Conservation (phyloP, 768 basidiomycete genomes). For the Termitomyces sp. region DNA sequence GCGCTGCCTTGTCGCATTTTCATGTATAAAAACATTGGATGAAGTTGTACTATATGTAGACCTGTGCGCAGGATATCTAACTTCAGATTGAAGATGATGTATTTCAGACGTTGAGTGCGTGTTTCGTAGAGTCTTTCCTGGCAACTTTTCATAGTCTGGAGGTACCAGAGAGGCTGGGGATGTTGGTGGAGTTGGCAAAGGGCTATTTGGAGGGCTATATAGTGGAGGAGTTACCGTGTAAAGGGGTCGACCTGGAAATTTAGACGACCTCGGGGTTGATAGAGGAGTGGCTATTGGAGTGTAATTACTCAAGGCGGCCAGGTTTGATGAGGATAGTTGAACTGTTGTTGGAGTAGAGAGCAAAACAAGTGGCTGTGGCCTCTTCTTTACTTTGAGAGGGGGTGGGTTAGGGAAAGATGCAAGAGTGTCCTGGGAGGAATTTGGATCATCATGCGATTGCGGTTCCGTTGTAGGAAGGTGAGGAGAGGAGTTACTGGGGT, state of each 20-base stretch:
- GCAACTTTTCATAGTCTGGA: background rate
- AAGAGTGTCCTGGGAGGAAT: conserved; percentile 13
- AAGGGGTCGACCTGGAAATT: conserved; percentile 16
- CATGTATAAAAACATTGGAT: background rate
- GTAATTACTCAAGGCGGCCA: conserved; percentile 29
- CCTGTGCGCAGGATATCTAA: conserved; percentile 13
- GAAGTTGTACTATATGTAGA: conserved; percentile 17
- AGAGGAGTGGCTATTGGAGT: conserved; percentile 37
- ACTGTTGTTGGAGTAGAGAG: conserved; percentile 21
- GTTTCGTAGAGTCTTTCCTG: conserved; percentile 12
- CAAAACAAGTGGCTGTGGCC: conserved; percentile 35
- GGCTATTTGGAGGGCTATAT: conserved; percentile 30
- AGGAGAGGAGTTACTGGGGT: conserved; percentile 18
- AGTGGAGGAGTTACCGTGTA: conserved; percentile 23
- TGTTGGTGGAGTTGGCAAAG: conserved; percentile 28
- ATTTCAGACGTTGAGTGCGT: conserved; percentile 19
- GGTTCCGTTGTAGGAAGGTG: conserved; percentile 19
- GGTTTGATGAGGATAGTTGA: conserved; percentile 26
- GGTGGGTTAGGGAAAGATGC: conserved; percentile 35
- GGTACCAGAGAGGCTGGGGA: conserved; percentile 9
- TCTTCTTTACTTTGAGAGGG: conserved; percentile 28
- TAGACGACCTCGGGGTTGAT: conserved; percentile 10
- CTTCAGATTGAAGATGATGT: conserved; percentile 1
- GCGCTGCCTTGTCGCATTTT: background rate
- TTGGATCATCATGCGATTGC: conserved; percentile 1